Evolutionary conservation across 1,284 basidiomycete species (phyloP).

Genomic region (Pseudozyma sp.): DNA sequence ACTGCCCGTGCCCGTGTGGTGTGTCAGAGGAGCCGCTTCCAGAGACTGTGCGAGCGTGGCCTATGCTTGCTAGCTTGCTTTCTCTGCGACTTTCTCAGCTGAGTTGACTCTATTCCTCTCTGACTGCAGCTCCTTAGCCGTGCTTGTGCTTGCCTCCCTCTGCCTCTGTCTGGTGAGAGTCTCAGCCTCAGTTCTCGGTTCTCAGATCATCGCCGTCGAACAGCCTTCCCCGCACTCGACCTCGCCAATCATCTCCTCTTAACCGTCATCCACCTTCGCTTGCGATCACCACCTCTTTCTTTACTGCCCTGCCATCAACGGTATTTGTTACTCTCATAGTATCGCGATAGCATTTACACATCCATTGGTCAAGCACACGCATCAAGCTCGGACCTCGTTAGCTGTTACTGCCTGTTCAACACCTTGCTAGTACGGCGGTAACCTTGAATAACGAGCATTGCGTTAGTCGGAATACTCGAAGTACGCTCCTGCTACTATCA

Average conservation of each 20-base stretch:
- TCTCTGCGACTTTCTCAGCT: not conserved
- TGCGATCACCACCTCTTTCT: not conserved
- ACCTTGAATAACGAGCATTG: no score
- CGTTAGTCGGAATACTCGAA: no score
- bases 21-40: no score
- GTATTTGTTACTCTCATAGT: not conserved
- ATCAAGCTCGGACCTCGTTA: no score
- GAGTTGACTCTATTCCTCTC: not conserved
- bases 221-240: conserved; percentile 23
- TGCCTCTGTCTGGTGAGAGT: not conserved
- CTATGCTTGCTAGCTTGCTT: not conserved
- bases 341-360: no score
- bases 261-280: conserved; percentile 4
- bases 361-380: not conserved
- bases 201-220: conserved; percentile 6
- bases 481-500: no score
- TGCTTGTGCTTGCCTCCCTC: not conserved
- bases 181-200: not conserved
- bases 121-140: not conserved
- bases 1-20: no score
- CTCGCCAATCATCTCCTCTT: not conserved
- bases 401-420: no score
- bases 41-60: not conserved
- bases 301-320: not conserved
- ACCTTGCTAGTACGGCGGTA: no score